phyloP scores from a whole-genome alignment of 2,329 filamentous ascomycete genomes.

The Bimuria novae-zelandiae region DNA sequence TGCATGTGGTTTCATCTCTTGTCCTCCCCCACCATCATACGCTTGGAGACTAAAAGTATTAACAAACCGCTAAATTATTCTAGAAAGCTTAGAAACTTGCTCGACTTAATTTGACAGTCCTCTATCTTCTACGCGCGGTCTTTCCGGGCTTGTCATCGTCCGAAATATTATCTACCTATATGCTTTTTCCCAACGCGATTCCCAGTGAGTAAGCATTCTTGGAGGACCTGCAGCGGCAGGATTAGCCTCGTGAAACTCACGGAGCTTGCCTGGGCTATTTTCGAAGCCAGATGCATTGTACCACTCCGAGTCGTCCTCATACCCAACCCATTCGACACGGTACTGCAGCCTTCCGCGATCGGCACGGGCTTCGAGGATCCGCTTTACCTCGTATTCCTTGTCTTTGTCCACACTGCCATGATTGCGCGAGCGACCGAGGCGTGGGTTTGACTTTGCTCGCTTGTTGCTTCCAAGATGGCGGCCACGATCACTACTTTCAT shows the following conservation, averaged over 20 bases:
- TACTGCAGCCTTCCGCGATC: conserved; percentile 8
- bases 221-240: conserved; percentile 6
- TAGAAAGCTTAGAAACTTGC: no score
- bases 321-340: conserved; percentile 12
- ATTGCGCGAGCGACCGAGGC: conserved; percentile 3
- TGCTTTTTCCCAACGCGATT: no score
- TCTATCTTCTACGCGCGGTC: no score
- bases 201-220: no score
- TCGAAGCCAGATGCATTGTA: conserved; percentile 14
- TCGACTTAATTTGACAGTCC: no score
- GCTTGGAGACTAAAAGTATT: no score
- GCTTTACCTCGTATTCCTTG: conserved; percentile 9
- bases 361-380: conserved; percentile 20
- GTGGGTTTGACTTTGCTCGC: not conserved
- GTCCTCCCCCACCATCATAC: no score
- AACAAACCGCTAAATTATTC: no score
- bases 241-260: conserved; percentile 5
- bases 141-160: no score
- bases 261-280: conserved; percentile 13
- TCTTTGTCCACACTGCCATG: not conserved
- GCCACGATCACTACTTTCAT: conserved; percentile 2
- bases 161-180: no score
- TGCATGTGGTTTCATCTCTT: no score
- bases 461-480: conserved; percentile 9
- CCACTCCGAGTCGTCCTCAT: conserved; percentile 11